phyloP scores from a whole-genome alignment of 2,329 filamentous ascomycete genomes.

The Alternaria ethzedia region DNA sequence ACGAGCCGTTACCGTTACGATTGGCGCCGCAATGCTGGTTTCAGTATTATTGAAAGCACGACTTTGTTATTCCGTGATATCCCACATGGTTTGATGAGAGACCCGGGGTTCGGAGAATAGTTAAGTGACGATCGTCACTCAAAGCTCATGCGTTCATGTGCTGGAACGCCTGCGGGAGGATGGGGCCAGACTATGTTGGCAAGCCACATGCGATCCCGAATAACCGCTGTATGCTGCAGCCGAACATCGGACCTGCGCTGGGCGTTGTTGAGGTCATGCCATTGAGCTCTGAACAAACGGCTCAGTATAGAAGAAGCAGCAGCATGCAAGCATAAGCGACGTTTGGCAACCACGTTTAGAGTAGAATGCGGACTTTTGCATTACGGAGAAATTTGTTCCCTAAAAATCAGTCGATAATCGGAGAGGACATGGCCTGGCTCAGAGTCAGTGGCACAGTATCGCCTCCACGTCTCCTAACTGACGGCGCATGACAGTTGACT shows the following conservation, averaged over 20 bases:
- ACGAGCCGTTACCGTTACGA: slow-evolving; percentile 4
- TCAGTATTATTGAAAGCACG: slow-evolving; percentile 11
- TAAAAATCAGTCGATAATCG: neutral
- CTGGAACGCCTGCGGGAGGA: neutral
- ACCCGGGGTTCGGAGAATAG: slow-evolving; percentile 11
- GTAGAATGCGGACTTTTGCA: neutral
- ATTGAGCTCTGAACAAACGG: neutral
- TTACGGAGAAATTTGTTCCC: neutral
- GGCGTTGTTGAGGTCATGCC: neutral
- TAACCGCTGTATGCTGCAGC: neutral
- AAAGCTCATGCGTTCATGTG: slow-evolving; percentile 4
- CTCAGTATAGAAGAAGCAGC: neutral
- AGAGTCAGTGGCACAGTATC: neutral
- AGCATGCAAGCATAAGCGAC: neutral
- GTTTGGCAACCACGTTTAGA: neutral
- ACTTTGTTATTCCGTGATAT: neutral
- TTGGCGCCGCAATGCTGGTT: slow-evolving; percentile 5
- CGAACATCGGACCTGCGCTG: neutral
- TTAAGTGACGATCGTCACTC: slow-evolving; percentile 12
- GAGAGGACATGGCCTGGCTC: neutral
- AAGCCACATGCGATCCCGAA: slow-evolving; percentile 7
- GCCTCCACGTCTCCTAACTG: neutral
- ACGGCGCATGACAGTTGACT: neutral
- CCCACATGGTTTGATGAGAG: slow-evolving; percentile 5
- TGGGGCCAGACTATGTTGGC: neutral